Evolutionary conservation across 148 eudicot genomes (phyloP).

Genomic region (Beta vulgaris): DNA sequence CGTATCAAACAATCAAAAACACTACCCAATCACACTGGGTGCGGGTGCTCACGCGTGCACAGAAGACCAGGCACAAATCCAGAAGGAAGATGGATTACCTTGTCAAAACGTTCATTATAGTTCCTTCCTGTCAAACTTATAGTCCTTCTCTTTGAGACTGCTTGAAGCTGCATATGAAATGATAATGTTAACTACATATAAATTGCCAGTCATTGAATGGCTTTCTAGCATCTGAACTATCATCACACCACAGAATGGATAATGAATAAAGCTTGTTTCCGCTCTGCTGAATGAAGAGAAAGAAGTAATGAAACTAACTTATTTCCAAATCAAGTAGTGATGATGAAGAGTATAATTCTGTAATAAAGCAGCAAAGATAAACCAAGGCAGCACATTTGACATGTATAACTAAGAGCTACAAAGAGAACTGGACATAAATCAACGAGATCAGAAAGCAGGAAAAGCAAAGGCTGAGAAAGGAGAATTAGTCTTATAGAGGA

Average conservation of each 20-base stretch:
- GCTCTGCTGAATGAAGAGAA: not conserved
- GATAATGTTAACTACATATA: not conserved
- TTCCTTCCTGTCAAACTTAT: slow-evolving; percentile 56
- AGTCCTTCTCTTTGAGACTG: slow-evolving; percentile 39
- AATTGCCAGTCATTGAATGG: not conserved
- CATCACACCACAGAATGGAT: not conserved
- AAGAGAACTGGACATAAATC: not conserved
- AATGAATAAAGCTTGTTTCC: not conserved
- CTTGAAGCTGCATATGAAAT: slow-evolving; percentile 38
- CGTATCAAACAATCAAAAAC: not conserved
- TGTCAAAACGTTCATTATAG: slow-evolving; percentile 45
- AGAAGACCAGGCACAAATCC: not conserved
- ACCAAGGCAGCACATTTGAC: not conserved
- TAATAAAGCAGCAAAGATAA: not conserved
- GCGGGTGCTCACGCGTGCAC: not conserved
- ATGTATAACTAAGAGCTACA: not conserved
- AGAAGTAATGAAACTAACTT: not conserved
- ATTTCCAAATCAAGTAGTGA: too few species aligned
- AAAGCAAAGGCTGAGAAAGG: not conserved
- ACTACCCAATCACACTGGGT: not conserved
- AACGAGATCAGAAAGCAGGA: not conserved
- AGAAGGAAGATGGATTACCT: slow-evolving; percentile 36
- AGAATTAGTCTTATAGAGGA: not conserved
- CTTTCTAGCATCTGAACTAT: not conserved
- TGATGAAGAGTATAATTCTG: not conserved